A percentile compares a stretch with the other conserved stretches of the same genome.
These are phyloP conservation scores for Cryphonectria carpinicola DNA, from an alignment of 2,329 filamentous ascomycete species.

Conservation along the genomic window DNA sequence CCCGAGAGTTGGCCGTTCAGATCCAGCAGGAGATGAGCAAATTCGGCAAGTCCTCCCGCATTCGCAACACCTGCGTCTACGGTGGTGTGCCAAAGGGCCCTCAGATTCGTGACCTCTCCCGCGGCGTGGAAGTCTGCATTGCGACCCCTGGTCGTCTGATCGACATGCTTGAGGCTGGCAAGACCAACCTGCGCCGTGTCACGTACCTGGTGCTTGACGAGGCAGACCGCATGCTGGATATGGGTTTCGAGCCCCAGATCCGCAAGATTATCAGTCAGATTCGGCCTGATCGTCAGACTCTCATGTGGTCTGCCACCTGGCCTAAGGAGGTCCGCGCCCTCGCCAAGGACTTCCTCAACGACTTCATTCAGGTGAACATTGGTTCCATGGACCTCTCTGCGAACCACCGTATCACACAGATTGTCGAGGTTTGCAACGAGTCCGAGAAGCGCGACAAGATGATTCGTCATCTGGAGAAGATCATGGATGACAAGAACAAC, in stretches of 20 bases:
- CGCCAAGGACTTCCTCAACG: conserved; percentile 85
- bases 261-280: conserved; percentile 98
- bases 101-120: conserved; percentile 91
- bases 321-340: conserved; percentile 96
- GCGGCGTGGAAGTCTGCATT: conserved; percentile 98
- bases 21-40: conserved; percentile 99
- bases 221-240: conserved; percentile 99
- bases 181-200: conserved; percentile 96
- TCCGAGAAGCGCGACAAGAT: conserved; percentile 98
- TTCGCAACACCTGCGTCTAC: conserved; percentile 98
- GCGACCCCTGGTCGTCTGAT: conserved; percentile 97
- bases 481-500: conserved; percentile 95
- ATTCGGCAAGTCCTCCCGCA: conserved; percentile 96
- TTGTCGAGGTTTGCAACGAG: conserved; percentile 94
- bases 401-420: conserved; percentile 97
- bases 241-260: conserved; percentile 99
- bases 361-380: conserved; percentile 99
- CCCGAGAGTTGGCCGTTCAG: conserved; percentile 96
- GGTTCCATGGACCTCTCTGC: conserved; percentile 94
- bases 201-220: conserved; percentile 98
- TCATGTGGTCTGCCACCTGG: conserved; percentile 99
- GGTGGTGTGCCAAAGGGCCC: conserved; percentile 98
- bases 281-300: conserved; percentile 95
- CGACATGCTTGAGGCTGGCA: conserved; percentile 96
- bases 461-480: conserved; percentile 96